Evolutionary conservation across 169 alveolate species (phyloP), one percentile per base, ranked within the genome.

Genomic region (Babesia divergens): DNA sequence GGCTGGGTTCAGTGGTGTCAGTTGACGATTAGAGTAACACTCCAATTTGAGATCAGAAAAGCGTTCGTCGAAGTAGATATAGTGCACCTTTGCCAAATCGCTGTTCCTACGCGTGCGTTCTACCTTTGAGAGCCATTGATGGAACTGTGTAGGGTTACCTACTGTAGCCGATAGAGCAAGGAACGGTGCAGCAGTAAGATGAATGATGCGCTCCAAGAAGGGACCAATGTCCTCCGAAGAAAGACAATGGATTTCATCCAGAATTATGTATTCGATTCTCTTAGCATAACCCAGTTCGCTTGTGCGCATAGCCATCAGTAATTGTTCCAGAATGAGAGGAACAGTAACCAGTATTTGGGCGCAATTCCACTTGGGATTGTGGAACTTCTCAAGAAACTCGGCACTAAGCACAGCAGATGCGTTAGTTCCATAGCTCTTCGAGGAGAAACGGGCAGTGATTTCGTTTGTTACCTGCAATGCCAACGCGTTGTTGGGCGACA

Each of bases 111-210:
- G 51, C 6, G 44, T 72, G 24, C 64, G 59, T 44, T 69, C 64
- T 20, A 85, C 90, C 69, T 77, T 68, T 47, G 83, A 74, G 26
- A 91, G 71, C 96, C 96, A 90, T 5, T 80, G 65, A 53, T 90
- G 91, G 76, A 91, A 91, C 43, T 83, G 82, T 47, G 64, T 58
- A 20, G 94, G 93, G 72, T 94, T 93, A 42, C 96, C 95, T 35
- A 94, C 93, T 14, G 98, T 94, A 28, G 98, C 98, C 1, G 97
- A 92, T 65, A 94, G 83, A 32, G 97, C 96, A 46, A 94, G 72
- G 90, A 92, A 94, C 31, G 96, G 97, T 50, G 96, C 91, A n/a
- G 94, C 94, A 40, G 84, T 83, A 58, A 94, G 86, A 82, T 93
- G 96, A 54, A 91, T 54, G 40, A 84, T 72, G 14, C 94, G 82